Conservation (phyloP, 345 rosid species). For the Camelina laxa region DNA sequence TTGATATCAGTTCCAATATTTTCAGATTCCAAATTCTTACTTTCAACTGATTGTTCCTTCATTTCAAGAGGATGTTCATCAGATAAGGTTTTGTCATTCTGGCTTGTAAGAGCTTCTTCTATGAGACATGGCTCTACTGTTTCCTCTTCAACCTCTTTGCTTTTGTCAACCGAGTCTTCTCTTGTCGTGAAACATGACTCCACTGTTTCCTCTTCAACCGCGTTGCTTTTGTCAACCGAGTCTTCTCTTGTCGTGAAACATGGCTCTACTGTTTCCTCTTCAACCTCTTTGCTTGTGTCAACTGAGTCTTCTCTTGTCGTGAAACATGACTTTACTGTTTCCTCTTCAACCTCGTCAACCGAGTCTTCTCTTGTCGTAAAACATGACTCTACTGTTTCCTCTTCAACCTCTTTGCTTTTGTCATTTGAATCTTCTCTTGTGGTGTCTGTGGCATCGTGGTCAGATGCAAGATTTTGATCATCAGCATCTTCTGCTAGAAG, state of each 20-base stretch:
- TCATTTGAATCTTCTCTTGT: slow-evolving; percentile 25
- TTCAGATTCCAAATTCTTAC: slow-evolving; percentile 25
- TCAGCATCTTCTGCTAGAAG: slow-evolving; percentile 34
- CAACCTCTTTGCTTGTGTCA: too few relatives aligned
- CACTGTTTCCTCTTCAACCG: too few relatives aligned
- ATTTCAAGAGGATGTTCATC: slow-evolving; percentile 41
- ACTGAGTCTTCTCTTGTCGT: too few relatives aligned
- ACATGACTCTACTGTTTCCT: slow-evolving; percentile 31
- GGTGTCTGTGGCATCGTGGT: slow-evolving; percentile 27
- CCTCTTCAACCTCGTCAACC: too few relatives aligned
- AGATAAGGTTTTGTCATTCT: slow-evolving; percentile 41
- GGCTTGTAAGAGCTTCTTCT: slow-evolving; percentile 36
- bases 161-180: slow-evolving; percentile 27
- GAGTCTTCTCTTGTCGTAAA: too few relatives aligned
- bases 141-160: slow-evolving; percentile 33
- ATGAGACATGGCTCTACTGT: slow-evolving; percentile 18
- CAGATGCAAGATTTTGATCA: slow-evolving; percentile 39
- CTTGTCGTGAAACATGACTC: too few relatives aligned
- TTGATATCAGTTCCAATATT: slow-evolving; percentile 6
- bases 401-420: slow-evolving; percentile 23
- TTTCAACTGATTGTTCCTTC: slow-evolving; percentile 39
- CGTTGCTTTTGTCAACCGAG: too few relatives aligned
- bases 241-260: too few relatives aligned
- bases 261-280: too few relatives aligned
- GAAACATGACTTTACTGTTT: too few relatives aligned